These are phyloP conservation scores for Sophora flavescens DNA, from an alignment of 306 rosid species.

Conservation along the genomic window DNA sequence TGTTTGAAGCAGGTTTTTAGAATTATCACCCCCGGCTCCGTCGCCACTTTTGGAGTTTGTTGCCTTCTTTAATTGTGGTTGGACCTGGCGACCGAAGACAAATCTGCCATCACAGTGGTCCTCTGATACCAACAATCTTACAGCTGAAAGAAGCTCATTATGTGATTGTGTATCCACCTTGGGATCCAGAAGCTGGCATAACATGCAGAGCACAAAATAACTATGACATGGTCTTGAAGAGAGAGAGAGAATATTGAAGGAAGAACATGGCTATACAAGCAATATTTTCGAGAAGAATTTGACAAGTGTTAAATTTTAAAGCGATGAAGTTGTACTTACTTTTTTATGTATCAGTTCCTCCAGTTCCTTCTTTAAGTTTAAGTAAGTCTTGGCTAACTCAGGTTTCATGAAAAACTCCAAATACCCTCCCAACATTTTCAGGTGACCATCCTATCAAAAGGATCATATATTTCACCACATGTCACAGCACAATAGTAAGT, in stretches of 20 bases:
- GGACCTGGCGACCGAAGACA: conserved; percentile 68
- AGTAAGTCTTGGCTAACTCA: conserved; percentile 71
- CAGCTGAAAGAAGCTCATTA: conserved; percentile 72
- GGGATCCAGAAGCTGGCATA: conserved; percentile 86
- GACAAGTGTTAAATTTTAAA: conserved; percentile 15
- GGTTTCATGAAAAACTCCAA: conserved; percentile 95
- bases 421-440: conserved; percentile 96
- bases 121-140: conserved; percentile 86
- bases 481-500: conserved; percentile 22
- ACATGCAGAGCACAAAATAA: conserved; percentile 40
- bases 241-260: conserved; percentile 23
- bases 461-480: conserved; percentile 34
- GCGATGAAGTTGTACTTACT: conserved; percentile 54
- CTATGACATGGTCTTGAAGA: conserved; percentile 40
- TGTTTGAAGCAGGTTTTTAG: conserved; percentile 75
- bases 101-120: conserved; percentile 85
- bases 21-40: conserved; percentile 58
- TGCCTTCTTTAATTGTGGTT: conserved; percentile 58
- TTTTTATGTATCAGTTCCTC: conserved; percentile 81
- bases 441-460: conserved; percentile 83
- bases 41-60: conserved; percentile 39
- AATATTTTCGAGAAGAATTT: conserved; percentile 25
- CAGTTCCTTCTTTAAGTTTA: conserved; percentile 72
- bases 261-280: conserved; percentile 22
- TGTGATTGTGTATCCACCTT: conserved; percentile 63